Conservation (phyloP, 1,284 basidiomycete species). For the Tremellales sp. region DNA sequence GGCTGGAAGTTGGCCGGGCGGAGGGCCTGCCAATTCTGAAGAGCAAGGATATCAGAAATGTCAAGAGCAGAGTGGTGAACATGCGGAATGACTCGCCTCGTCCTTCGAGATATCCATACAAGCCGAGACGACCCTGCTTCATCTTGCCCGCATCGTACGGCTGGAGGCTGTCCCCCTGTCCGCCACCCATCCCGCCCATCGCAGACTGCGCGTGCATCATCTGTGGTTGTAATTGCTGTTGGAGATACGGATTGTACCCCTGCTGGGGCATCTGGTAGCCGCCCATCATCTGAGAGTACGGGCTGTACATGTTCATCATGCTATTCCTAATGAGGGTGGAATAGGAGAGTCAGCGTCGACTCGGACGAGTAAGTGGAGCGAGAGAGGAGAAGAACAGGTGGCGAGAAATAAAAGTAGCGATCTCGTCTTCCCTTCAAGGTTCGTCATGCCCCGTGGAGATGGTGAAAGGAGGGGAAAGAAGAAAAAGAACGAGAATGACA, state of each 20-base stretch:
- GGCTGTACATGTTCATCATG: too few relatives aligned
- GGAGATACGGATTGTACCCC: background rate
- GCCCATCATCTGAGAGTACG: too few relatives aligned
- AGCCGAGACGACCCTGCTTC: conserved; percentile 35
- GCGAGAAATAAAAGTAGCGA: too few relatives aligned
- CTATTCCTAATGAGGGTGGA: too few relatives aligned
- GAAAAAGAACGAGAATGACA: too few relatives aligned
- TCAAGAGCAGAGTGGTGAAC: background rate
- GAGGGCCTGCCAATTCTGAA: conserved; percentile 37
- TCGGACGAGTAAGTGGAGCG: too few relatives aligned
- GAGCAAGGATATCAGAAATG: conserved; percentile 4
- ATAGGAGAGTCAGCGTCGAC: too few relatives aligned
- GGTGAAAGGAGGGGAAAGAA: too few relatives aligned
- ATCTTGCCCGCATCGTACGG: conserved; percentile 31
- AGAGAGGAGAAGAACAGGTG: too few relatives aligned
- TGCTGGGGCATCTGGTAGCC: too few relatives aligned
- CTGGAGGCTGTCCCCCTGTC: conserved; percentile 8
- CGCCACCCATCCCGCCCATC: conserved; percentile 13
- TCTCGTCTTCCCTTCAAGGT: background rate
- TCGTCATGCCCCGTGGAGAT: background rate
- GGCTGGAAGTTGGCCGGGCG: conserved; percentile 31
- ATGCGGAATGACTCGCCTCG: conserved; percentile 23
- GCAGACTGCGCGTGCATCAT: background rate
- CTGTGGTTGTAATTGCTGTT: background rate
- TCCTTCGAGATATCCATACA: conserved; percentile 41